These are phyloP conservation scores for Candida lessepsii DNA, from an alignment of 805 yeast genomes.

Conservation along the genomic window DNA sequence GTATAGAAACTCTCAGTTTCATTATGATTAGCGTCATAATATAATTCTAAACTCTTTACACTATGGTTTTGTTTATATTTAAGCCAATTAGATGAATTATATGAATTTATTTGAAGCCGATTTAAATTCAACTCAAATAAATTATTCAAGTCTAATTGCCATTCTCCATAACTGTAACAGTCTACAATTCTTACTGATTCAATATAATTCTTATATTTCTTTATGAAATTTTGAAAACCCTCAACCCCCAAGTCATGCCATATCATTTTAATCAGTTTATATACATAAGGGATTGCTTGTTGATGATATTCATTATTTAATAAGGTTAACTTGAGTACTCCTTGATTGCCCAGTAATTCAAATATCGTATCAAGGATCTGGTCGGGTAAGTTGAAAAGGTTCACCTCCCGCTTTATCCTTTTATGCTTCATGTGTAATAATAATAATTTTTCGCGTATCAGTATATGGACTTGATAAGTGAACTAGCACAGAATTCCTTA, in stretches of 20 bases:
- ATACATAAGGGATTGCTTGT: constrained; percentile 16
- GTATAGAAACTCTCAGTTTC: constrained; percentile 14
- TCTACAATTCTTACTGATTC: constrained; percentile 28
- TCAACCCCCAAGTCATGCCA: constrained; percentile 13
- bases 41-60: constrained; percentile 25
- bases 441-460: constrained; percentile 1
- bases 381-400: constrained; percentile 11
- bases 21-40: constrained; percentile 22
- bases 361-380: constrained; percentile 12
- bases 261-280: constrained; percentile 18
- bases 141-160: constrained; percentile 31
- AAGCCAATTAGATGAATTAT: constrained; percentile 41
- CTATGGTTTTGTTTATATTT: constrained; percentile 28
- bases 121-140: constrained; percentile 20
- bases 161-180: constrained; percentile 34
- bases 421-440: constrained; percentile 1
- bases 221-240: constrained; percentile 12
- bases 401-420: not conserved
- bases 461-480: constrained; percentile 4
- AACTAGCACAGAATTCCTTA: not conserved
- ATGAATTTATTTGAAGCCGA: constrained; percentile 27
- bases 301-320: constrained; percentile 18
- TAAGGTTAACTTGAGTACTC: constrained; percentile 16
- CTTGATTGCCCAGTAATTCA: not conserved
- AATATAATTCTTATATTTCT: constrained; percentile 15